phyloP scores from a whole-genome alignment of 1,284 basidiomycete genomes.

The Clitocybe nebularis region DNA sequence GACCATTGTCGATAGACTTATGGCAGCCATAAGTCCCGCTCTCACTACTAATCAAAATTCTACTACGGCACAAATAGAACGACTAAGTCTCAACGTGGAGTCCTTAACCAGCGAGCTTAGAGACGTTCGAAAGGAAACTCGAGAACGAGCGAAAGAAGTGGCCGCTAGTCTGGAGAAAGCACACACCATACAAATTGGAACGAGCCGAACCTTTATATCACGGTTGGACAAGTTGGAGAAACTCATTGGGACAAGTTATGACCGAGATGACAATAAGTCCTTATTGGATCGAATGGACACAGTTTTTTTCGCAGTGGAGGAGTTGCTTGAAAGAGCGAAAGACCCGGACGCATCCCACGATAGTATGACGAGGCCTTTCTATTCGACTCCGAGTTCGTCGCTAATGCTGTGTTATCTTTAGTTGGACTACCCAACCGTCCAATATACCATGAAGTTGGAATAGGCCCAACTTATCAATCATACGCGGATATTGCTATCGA shows the following conservation, averaged over 20 bases:
- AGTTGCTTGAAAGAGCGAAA: conserved; percentile 14
- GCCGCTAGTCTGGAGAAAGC: neutral
- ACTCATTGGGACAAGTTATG: conserved; percentile 8
- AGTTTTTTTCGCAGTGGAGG: conserved; percentile 14
- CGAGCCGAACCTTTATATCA: neutral
- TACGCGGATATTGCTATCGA: neutral
- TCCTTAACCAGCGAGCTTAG: conserved; percentile 1
- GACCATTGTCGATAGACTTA: conserved; percentile 1
- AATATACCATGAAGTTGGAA: too few species aligned
- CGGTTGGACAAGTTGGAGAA: conserved; percentile 15
- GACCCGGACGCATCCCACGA: conserved; percentile 12
- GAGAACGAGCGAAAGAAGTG: conserved; percentile 8
- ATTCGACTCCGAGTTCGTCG: too few species aligned
- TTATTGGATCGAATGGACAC: conserved; percentile 12
- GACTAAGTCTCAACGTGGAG: conserved; percentile 1
- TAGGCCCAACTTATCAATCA: too few species aligned
- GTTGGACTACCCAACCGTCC: too few species aligned
- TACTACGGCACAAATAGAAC: conserved; percentile 4
- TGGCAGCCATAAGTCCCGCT: conserved; percentile 5
- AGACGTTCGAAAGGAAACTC: conserved; percentile 6
- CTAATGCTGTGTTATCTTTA: neutral
- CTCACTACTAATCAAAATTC: conserved; percentile 10
- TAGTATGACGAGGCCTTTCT: too few species aligned
- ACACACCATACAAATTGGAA: conserved; percentile 4
- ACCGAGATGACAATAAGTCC: conserved; percentile 9